Evolutionary conservation across 2,329 filamentous ascomycete species (phyloP), one percentile per base, ranked within the genome.

Genomic region (Aspergillus sergii): DNA sequence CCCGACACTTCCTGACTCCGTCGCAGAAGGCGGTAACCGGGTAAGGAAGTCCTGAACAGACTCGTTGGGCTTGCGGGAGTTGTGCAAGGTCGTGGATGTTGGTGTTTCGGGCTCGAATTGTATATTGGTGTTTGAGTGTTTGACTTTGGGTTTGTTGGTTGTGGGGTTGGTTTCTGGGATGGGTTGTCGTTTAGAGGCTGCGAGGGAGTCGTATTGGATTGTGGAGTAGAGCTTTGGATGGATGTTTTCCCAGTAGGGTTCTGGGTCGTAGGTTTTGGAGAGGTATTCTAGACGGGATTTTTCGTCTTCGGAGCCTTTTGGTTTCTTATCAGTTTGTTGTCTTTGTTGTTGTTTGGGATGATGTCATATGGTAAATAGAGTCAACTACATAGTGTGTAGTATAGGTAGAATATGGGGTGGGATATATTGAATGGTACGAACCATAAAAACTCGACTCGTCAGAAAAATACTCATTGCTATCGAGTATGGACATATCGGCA

Each of bases 251-350:
- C 83, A 86, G 83, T 86, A 89, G 43, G 75, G 70, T 14, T 79
- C 69, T 30, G 81, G 75, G 66, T 88, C 78, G 68, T 89, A 88
- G 19, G 71, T 69, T n/a, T 78, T 72, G 16, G 84, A 84, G 53
- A 83, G 81, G n/a, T 77, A 69, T 67, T 86, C 79, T 0, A 90
- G 81, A 1, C 75, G 72, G 21, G 74, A 70, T 57, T 83, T 80
- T 30, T 82, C 80, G 8, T 83, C 75, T 10, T 85, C 80, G 61
- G 87, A 84, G 58, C 89, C 89, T 91, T 67, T 36, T 58, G 23
- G 11, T 11, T n/a, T 26, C 19, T 51, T 11, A 3, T 51, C 11
- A 36, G 21, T 12, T 28, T 12, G 36, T 45, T 32, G 9, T 10
- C 4, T 10, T 34, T 34, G 10, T 34, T 12, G 19, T 12, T 58